A percentile compares a stretch with the other conserved stretches of the same genome.
phyloP scores from a whole-genome alignment of 805 yeast species.

The Saccharomycopsis sp. region DNA sequence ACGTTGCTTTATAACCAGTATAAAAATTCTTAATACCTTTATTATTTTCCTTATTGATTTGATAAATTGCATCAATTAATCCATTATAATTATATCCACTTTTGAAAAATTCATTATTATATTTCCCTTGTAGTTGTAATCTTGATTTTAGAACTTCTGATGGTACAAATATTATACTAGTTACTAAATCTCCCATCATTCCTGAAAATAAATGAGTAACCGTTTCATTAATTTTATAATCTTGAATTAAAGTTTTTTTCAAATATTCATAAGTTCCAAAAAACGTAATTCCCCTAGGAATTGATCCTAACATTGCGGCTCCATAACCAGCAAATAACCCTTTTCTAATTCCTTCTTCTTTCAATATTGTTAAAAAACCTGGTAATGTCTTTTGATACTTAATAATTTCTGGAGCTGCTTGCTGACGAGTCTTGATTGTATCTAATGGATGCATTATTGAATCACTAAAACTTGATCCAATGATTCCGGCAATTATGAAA shows the following conservation, averaged over 20 bases:
- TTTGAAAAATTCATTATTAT: constrained; percentile 66
- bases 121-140: constrained; percentile 82
- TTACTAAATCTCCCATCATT: constrained; percentile 80
- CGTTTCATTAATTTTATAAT: constrained; percentile 62
- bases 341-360: constrained; percentile 72
- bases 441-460: constrained; percentile 91
- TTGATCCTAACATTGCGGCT: constrained; percentile 86
- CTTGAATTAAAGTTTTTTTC: constrained; percentile 59
- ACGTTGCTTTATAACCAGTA: constrained; percentile 90
- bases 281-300: constrained; percentile 89
- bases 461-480: constrained; percentile 92
- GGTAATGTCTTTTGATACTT: constrained; percentile 67
- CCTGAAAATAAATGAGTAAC: constrained; percentile 76
- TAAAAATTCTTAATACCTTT: constrained; percentile 76
- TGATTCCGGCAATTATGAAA: constrained; percentile 80
- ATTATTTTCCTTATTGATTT: constrained; percentile 50
- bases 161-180: constrained; percentile 86
- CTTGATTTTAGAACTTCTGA: constrained; percentile 91
- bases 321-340: constrained; percentile 90
- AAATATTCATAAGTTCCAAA: constrained; percentile 83
- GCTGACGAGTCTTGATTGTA: constrained; percentile 95
- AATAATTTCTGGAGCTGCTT: constrained; percentile 64
- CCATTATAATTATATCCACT: constrained; percentile 83
- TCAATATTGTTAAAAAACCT: constrained; percentile 62
- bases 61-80: constrained; percentile 54